Conservation (phyloP, 768 basidiomycete species). For the Galerina marginata region DNA sequence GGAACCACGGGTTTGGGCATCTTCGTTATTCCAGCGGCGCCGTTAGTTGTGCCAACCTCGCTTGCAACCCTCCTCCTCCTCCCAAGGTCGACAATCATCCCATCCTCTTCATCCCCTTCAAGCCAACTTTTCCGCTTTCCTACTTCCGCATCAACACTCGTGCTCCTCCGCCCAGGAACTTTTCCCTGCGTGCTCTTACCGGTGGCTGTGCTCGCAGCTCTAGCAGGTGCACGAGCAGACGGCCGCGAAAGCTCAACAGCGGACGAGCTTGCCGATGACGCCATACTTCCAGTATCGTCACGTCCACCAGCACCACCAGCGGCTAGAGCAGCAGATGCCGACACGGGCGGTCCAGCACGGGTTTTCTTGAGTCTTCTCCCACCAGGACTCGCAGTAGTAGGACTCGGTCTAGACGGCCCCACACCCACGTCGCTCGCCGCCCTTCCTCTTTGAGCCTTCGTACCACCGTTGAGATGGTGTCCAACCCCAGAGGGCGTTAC, state of each 20-base stretch:
- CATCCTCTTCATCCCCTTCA: conserved; percentile 7
- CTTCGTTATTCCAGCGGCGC: background rate
- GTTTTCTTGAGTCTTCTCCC: conserved; percentile 26
- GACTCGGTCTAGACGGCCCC: background rate
- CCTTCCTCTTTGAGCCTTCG: conserved; percentile 7
- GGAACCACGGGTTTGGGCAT: background rate
- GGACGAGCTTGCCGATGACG: background rate
- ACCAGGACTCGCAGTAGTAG: background rate
- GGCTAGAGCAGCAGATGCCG: background rate
- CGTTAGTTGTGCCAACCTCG: conserved; percentile 13
- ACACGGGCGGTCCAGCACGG: background rate
- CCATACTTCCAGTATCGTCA: background rate
- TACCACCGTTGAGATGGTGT: background rate
- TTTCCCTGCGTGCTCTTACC: background rate
- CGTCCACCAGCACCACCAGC: background rate
- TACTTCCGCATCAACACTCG: conserved; percentile 19
- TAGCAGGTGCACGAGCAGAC: background rate
- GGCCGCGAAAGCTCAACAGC: background rate
- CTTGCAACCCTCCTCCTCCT: conserved; percentile 23
- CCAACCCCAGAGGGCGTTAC: conserved; percentile 8
- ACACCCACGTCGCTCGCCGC: conserved; percentile 21
- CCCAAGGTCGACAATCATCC: conserved; percentile 28
- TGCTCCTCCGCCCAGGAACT: conserved; percentile 14
- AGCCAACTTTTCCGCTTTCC: conserved; percentile 17
- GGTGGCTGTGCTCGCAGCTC: background rate